Conservation (phyloP, 2,329 filamentous ascomycete genomes). For the Fonsecaea erecta region DNA sequence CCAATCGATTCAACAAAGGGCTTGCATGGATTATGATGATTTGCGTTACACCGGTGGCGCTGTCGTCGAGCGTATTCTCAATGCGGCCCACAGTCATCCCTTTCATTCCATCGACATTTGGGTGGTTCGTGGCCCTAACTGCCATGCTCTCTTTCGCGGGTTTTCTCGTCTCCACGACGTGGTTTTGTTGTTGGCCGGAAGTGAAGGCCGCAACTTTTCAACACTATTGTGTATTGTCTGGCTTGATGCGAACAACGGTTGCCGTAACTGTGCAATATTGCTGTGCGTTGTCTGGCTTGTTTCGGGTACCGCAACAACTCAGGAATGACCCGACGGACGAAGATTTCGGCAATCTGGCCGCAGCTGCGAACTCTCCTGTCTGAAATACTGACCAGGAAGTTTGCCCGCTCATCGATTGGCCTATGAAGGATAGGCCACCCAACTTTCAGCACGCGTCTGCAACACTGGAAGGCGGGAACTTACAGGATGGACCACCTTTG, state of each 20-base stretch:
- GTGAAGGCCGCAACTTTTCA: not conserved
- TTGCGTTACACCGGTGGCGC: conserved; percentile 5
- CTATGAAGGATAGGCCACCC: not conserved
- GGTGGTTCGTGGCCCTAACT: not conserved
- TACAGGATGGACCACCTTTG: not conserved
- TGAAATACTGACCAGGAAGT: not conserved
- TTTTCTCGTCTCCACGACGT: not conserved
- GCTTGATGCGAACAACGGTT: too few relatives aligned
- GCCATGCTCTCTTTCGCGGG: not conserved
- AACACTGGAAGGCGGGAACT: not conserved
- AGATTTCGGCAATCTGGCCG: not conserved
- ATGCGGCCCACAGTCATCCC: conserved; percentile 4
- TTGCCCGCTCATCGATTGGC: not conserved
- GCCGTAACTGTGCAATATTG: not conserved
- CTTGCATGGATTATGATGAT: not conserved
- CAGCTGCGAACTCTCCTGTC: not conserved
- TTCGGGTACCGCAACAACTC: not conserved
- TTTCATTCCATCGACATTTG: conserved; percentile 1
- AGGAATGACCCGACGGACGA: not conserved
- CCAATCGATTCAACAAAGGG: not conserved
- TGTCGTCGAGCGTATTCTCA: conserved; percentile 9
- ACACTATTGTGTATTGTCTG: not conserved
- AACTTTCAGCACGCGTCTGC: not conserved
- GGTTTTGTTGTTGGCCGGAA: not conserved
- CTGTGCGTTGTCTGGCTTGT: not conserved